Evolutionary conservation across 2,329 filamentous ascomycete species (phyloP), one percentile per base, ranked within the genome.

Genomic region (Ophiostoma angusticollis): DNA sequence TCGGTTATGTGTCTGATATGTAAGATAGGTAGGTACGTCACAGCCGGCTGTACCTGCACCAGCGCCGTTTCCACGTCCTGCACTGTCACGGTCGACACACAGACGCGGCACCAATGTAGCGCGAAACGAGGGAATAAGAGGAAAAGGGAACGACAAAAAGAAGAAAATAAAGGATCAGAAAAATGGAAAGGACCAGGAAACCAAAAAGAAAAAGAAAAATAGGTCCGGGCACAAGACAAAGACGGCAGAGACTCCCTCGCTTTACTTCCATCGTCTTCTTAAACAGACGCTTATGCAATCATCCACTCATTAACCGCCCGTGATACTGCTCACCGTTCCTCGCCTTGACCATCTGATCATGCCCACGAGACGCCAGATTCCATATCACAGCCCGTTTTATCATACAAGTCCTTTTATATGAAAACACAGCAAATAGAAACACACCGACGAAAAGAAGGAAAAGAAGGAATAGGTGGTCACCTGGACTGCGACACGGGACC

Each of bases 311-410:
- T n/a, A n/a, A n/a, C n/a, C n/a, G n/a, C n/a, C n/a, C n/a, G n/a
- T n/a, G n/a, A n/a, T n/a, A n/a, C n/a, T n/a, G n/a, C n/a, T n/a
- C n/a, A n/a, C n/a, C n/a, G n/a, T n/a, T n/a, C n/a, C n/a, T n/a
- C n/a, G n/a, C n/a, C n/a, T n/a, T n/a, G n/a, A n/a, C n/a, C n/a
- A 25, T 34, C 16, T 34, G 21, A 28, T 14, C 18, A 14, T 30
- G 21, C 19, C 27, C 35, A 31, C 19, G 18, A 29, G 25, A 37
- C 35, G 30, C 29, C 29, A n/a, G n/a, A n/a, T 3, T 7, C 12
- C 28, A 33, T 39, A 39, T 27, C 13, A 27, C 36, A 22, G 29
- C 36, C 36, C 29, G 36, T 32, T 12, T 38, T 38, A 38, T 38
- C 21, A 38, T 38, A 38, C 7, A n/a, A 38, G 36, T 23, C 29